Conservation (phyloP, 208 protist species). For the Crithidia brevicula region DNA sequence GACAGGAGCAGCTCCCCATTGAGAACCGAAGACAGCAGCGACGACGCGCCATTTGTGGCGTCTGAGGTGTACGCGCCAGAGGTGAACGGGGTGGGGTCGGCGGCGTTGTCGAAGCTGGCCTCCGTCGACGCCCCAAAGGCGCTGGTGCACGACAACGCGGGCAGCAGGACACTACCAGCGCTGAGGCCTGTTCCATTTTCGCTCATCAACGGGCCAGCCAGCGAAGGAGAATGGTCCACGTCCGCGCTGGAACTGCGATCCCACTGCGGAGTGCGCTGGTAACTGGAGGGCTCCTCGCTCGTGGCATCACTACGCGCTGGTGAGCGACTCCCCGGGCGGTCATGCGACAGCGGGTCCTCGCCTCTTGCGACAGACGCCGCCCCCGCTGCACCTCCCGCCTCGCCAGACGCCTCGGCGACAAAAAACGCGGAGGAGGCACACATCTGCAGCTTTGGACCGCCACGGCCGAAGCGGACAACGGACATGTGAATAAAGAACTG, state of each 20-base stretch:
- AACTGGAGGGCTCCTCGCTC: conserved; percentile 1
- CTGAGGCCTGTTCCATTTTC: background rate
- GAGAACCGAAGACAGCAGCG: conserved; percentile 39
- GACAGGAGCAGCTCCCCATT: conserved; percentile 75
- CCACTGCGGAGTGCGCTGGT: background rate
- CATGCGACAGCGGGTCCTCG: conserved; percentile 1
- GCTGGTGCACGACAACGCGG: background rate
- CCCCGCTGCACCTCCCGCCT: background rate
- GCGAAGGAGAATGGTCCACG: background rate
- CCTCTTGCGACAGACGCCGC: background rate
- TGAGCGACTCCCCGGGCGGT: background rate
- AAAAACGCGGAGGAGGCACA: background rate
- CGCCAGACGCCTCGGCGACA: background rate
- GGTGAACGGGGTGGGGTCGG: background rate
- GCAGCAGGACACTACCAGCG: background rate
- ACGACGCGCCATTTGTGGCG: background rate
- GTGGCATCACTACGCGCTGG: conserved; percentile 3
- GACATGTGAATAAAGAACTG: conserved; percentile 78
- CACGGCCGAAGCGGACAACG: conserved; percentile 54
- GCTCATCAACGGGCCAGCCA: too few relatives aligned
- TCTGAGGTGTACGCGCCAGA: background rate
- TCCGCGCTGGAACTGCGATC: background rate
- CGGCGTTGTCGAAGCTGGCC: conserved; percentile 2
- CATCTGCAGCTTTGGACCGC: background rate
- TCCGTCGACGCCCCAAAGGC: background rate